A percentile compares a stretch with the other conserved stretches of the same genome.
phyloP scores from a whole-genome alignment of 139 green algal genomes.

The Picochlorum sp. region DNA sequence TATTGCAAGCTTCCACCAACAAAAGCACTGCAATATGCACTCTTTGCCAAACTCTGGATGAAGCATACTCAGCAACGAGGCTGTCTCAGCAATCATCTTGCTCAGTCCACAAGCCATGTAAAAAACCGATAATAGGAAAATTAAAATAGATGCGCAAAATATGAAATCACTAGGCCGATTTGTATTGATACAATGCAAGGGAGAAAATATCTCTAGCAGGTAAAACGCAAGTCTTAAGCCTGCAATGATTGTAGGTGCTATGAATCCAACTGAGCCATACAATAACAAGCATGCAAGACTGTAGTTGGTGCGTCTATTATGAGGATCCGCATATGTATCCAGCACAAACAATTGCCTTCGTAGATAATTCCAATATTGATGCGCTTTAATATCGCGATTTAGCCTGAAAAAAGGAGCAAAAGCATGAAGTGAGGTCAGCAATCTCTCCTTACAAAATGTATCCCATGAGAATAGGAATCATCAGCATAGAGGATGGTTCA shows the following conservation, averaged over 20 bases:
- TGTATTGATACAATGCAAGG: background rate
- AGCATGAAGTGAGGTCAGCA: slow-evolving; percentile 10
- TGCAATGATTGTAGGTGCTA: slow-evolving; percentile 14
- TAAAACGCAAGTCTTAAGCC: background rate
- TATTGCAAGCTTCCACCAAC: slow-evolving; percentile 1
- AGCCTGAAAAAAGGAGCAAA: too few species aligned
- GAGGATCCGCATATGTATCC: slow-evolving; percentile 65
- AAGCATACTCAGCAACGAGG: background rate
- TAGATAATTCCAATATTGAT: slow-evolving; percentile 90
- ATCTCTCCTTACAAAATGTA: slow-evolving; percentile 10
- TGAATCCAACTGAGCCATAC: slow-evolving; percentile 51
- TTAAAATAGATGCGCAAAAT: background rate
- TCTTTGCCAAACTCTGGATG: background rate
- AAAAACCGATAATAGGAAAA: slow-evolving; percentile 5
- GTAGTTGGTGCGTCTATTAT: slow-evolving; percentile 54
- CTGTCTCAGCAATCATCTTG: slow-evolving; percentile 29
- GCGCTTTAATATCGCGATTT: too few species aligned
- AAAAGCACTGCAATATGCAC: background rate
- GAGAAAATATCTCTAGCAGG: background rate
- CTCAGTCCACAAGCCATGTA: slow-evolving; percentile 8
- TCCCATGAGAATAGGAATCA: too few species aligned
- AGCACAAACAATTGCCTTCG: slow-evolving; percentile 82
- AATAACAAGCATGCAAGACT: slow-evolving; percentile 45
- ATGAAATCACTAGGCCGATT: background rate
- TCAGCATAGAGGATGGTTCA: too few species aligned